Evolutionary conservation across 768 basidiomycete genomes (phyloP).

Genomic region (Gautieria morchelliformis): DNA sequence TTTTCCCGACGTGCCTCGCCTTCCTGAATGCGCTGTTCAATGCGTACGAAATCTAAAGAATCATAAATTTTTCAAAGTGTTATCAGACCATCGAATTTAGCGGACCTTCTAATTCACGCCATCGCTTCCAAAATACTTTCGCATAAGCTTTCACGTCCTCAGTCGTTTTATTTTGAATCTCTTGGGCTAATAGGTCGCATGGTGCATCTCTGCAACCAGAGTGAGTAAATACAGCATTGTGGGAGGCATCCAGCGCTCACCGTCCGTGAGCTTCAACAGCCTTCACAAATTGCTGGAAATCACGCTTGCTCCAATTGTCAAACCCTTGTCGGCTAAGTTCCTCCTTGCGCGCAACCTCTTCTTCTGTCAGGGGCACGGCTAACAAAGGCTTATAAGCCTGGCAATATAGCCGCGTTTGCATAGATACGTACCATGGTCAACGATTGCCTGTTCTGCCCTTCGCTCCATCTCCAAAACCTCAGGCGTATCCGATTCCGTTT

Average conservation of each 20-base stretch:
- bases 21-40: conserved; percentile 74
- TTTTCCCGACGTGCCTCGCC: conserved; percentile 88
- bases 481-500: conserved; percentile 63
- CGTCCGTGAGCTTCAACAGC: conserved; percentile 76
- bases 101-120: conserved; percentile 73
- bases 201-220: conserved; percentile 44
- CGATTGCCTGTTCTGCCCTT: conserved; percentile 69
- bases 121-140: conserved; percentile 79
- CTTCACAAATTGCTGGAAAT: conserved; percentile 86
- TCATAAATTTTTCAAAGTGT: background rate
- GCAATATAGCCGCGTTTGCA: background rate
- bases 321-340: conserved; percentile 70
- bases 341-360: conserved; percentile 77
- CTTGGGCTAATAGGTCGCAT: conserved; percentile 61
- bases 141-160: conserved; percentile 76
- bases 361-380: conserved; percentile 89
- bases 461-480: conserved; percentile 83
- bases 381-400: background rate
- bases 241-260: conserved; percentile 29
- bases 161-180: conserved; percentile 75
- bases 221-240: background rate
- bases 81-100: background rate
- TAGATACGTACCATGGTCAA: conserved; percentile 61
- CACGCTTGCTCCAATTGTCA: conserved; percentile 83
- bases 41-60: conserved; percentile 61